Percentiles rank a stretch among this genome's conserved stretches.
Evolutionary conservation across 1,139 yeast genomes (phyloP).

Genomic region (Yamadazyma songkhlaensis): DNA sequence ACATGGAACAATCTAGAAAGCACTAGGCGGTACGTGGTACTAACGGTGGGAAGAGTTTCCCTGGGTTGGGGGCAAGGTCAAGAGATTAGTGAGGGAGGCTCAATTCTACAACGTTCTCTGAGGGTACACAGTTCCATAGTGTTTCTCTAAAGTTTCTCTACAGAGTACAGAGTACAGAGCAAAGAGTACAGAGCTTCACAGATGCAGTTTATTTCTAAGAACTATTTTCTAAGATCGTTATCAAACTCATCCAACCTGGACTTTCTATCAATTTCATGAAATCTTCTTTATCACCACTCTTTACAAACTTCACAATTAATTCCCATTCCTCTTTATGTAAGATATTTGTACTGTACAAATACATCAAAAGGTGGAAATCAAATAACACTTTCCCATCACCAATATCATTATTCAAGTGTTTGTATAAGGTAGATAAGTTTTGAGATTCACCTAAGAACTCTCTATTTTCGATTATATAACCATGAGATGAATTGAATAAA

Average conservation of each 20-base stretch:
- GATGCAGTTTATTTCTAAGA: not conserved
- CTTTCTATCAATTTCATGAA: slow-evolving; percentile 57
- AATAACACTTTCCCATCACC: slow-evolving; percentile 43
- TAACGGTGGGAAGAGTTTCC: not conserved
- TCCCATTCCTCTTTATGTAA: slow-evolving; percentile 50
- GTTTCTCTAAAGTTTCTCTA: too few species aligned
- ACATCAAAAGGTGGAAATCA: slow-evolving; percentile 74
- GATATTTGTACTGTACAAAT: slow-evolving; percentile 52
- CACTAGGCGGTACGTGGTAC: too few species aligned
- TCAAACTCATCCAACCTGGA: slow-evolving; percentile 75
- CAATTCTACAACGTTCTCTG: too few species aligned
- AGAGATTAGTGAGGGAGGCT: too few species aligned
- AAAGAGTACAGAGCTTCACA: too few species aligned
- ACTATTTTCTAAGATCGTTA: slow-evolving; percentile 53
- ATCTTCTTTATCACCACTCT: slow-evolving; percentile 35
- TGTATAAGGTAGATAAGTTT: slow-evolving; percentile 44
- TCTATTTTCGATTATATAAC: slow-evolving; percentile 77
- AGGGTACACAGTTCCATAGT: too few species aligned
- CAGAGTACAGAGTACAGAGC: too few species aligned
- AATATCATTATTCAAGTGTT: slow-evolving; percentile 44
- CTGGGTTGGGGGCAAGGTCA: too few species aligned
- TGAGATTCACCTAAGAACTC: slow-evolving; percentile 73
- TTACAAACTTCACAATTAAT: slow-evolving; percentile 43
- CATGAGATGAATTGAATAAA: slow-evolving; percentile 31
- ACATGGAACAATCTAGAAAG: not conserved